Evolutionary conservation across 148 eudicot species (phyloP), one percentile per base, ranked within the genome.

Genomic region (Rhododendron mucronatum): DNA sequence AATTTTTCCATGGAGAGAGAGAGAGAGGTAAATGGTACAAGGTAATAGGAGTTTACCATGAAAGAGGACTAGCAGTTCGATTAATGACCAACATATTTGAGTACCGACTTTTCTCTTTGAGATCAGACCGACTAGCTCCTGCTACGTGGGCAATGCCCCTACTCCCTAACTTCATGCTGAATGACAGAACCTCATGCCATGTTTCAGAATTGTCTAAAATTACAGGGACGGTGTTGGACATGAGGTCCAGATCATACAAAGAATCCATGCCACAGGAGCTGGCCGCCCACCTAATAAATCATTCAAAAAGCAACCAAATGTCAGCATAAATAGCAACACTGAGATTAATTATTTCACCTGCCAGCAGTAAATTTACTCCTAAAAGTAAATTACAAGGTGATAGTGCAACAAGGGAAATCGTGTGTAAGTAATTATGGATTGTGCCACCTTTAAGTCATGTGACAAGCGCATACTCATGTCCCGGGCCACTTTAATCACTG

Each of bases 1-100:
- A 59, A 5, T 59, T 59, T 59, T 21, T 59, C 65, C 65, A 20
- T n/a, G 16, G 13, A 13, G 13, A 51, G 16, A 51, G 15, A 51
- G 16, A 13, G 12, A 48, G 12, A 48, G 13, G 78, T 59, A 50
- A 67, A 61, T 33, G 50, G 26, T 28, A 75, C 33, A 48, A 45
- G 59, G 55, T 86, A 81, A 83, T 35, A 44, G 73, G 59, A 41
- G 75, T 84, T 90, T 93, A 93, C 99, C 99, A 97, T 78, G 99
- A 91, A 59, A 97, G 91, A 89, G 95, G 96, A 63, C 93, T 97
- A 79, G 99, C 98, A 81, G 99, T 97, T 86, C 98, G 93, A 88
- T 97, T 95, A 55, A 97, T 88, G 86, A 97, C 94, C 91, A 97
- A 84, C 82, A 93, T 90, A 89, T 92, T 90, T 37, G 98, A 87